Conservation (phyloP, 2,329 filamentous ascomycete genomes). For the Fusarium mundagurra region DNA sequence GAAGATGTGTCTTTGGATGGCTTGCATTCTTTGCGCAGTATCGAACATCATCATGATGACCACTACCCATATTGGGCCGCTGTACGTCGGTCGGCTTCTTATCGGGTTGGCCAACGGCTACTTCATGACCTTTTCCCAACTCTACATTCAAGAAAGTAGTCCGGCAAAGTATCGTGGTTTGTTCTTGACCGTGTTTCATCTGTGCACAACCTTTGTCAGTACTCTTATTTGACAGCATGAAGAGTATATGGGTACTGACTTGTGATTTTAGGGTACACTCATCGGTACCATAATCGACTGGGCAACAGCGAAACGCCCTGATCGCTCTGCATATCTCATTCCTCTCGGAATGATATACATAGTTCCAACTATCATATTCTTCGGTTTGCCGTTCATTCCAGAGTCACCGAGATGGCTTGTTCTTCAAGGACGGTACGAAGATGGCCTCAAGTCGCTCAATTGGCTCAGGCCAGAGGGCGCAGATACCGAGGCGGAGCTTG, state of each 20-base stretch:
- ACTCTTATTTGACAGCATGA: fast-evolving
- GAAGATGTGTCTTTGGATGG: constrained; percentile 29
- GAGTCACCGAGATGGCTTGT: constrained; percentile 39
- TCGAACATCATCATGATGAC: constrained; percentile 41
- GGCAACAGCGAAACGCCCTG: constrained; percentile 32
- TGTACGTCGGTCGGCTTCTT: constrained; percentile 28
- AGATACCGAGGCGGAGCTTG: constrained; percentile 20
- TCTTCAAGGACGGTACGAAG: constrained; percentile 30
- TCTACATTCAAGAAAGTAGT: constrained; percentile 36
- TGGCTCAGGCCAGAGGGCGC: constrained; percentile 24
- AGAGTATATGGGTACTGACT: not conserved
- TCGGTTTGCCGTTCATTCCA: constrained; percentile 29
- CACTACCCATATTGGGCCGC: constrained; percentile 26
- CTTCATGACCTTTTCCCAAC: constrained; percentile 40
- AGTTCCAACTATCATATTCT: constrained; percentile 21
- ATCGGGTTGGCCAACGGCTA: constrained; percentile 38
- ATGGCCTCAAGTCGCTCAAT: constrained; percentile 23
- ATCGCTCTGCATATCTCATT: constrained; percentile 35
- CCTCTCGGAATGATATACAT: constrained; percentile 35
- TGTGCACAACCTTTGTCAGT: constrained; percentile 38
- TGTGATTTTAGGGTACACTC: constrained; percentile 19
- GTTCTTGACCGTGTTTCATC: constrained; percentile 34
- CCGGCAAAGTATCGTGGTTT: constrained; percentile 37
- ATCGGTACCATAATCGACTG: constrained; percentile 38
- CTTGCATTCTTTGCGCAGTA: constrained; percentile 32